Base-by-base conservation (phyloP, 176 grass and related monocot species). In the Canna indica region DNA sequence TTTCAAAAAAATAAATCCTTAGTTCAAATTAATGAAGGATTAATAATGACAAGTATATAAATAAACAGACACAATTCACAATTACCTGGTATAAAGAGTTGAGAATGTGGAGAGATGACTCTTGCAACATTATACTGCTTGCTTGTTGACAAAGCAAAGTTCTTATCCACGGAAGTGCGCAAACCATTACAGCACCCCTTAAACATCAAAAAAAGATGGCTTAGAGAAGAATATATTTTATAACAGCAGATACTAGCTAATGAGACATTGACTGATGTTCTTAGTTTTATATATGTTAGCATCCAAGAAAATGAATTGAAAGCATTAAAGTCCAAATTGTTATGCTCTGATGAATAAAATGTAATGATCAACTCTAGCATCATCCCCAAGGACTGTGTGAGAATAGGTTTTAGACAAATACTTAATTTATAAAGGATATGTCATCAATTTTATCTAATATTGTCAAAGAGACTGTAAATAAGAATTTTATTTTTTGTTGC, bases 51-150 rank as follows among this genome's bases (percentile, higher is more conserved):
- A 39, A 47, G 5, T 1, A 41, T 39, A 46, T 39, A 75, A 27
- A 25, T 36, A 36, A 16, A 33, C 16, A 47, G 42, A 20, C 18
- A 69, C 17, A 68, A 54, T 59, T 38, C 28, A 74, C 13, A 30
- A 9, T 36, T 36, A 97, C 93, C 88, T 92, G 93, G 60, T 91
- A 97, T 42, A 97, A 74, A 36, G 86, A 92, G 56, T 92, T 97
- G 59, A 97, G 86, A 63, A 92, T 59, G n/a, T 62, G 32, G 12
- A 90, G 53, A 76, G 93, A 97, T 64, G 86, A 97, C 31, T 87
- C 86, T 59, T 90, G 93, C 50, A 86, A 90, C 25, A 85, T 82
- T 72, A 92, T 87, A 83, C 82, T 92, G 74, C 88, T 90, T 77
- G 81, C 81, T 73, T 92, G 84, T 69, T 63, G 79, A 83, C 52